These are phyloP conservation scores for Hippophae gyantsensis DNA, from an alignment of 306 rosid genomes.

Conservation along the genomic window DNA sequence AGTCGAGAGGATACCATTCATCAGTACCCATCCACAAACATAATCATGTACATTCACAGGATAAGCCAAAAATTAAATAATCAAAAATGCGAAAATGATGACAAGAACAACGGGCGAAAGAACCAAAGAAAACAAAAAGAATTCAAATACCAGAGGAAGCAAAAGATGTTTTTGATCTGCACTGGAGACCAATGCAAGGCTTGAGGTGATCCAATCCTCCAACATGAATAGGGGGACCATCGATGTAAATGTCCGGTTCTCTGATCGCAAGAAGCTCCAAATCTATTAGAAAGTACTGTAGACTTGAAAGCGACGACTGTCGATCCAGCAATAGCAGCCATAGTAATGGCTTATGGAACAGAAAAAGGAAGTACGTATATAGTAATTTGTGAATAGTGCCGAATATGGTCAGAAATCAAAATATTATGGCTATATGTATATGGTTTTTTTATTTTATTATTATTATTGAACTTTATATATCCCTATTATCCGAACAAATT, in stretches of 20 bases:
- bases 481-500: too few species aligned
- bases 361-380: conserved; percentile 12
- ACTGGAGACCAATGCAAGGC: conserved; percentile 22
- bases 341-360: conserved; percentile 17
- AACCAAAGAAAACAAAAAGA: neutral
- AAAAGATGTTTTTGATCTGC: conserved; percentile 37
- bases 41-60: too few species aligned
- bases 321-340: conserved; percentile 69
- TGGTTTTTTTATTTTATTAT: neutral
- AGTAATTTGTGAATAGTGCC: conserved; percentile 10
- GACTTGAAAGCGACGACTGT: conserved; percentile 40
- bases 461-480: too few species aligned
- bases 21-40: neutral
- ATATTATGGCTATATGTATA: neutral
- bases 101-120: neutral
- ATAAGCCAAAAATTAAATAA: too few species aligned
- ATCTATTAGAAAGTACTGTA: conserved; percentile 11
- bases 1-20: conserved; percentile 11
- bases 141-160: conserved; percentile 35
- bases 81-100: too few species aligned
- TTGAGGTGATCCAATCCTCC: conserved; percentile 21
- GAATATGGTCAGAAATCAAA: conserved; percentile 20
- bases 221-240: conserved; percentile 33
- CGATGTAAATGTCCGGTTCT: conserved; percentile 32
- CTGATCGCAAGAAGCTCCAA: conserved; percentile 19